Evolutionary conservation across 1,284 basidiomycete species (phyloP).

Genomic region (Meira miltonrushii): DNA sequence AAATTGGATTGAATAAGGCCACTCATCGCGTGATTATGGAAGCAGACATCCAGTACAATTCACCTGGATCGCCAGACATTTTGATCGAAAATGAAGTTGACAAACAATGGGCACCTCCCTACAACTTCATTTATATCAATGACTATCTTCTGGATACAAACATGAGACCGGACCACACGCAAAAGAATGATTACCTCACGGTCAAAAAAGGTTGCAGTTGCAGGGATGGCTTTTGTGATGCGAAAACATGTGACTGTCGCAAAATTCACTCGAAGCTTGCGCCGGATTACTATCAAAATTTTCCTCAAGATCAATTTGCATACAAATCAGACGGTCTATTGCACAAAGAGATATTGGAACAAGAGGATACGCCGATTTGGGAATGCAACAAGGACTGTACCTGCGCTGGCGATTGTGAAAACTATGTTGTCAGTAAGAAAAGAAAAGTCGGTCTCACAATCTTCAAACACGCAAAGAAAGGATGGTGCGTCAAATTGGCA

Average conservation of each 20-base stretch:
- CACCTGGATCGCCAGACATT: slow-evolving; percentile 17
- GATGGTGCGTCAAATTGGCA: slow-evolving; percentile 54
- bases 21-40: slow-evolving; percentile 19
- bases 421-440: slow-evolving; percentile 78
- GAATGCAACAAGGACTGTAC: slow-evolving; percentile 79
- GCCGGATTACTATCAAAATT: neutral
- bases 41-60: slow-evolving; percentile 23
- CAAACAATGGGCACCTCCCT: slow-evolving; percentile 30
- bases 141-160: slow-evolving; percentile 21
- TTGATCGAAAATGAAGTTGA: slow-evolving; percentile 18
- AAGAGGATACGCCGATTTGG: slow-evolving; percentile 62
- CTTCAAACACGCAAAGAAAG: slow-evolving; percentile 62
- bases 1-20: neutral
- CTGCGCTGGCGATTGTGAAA: slow-evolving; percentile 73
- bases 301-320: slow-evolving; percentile 1
- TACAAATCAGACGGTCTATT: slow-evolving; percentile 24
- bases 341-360: neutral
- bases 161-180: too few species aligned
- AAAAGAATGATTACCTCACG: neutral
- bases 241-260: slow-evolving; percentile 25
- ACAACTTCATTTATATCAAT: slow-evolving; percentile 33
- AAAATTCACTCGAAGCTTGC: slow-evolving; percentile 2
- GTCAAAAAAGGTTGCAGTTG: slow-evolving; percentile 17
- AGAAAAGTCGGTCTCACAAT: slow-evolving; percentile 56
- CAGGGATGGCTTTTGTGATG: slow-evolving; percentile 24